Evolutionary conservation across 768 basidiomycete genomes (phyloP), one percentile per base, ranked within the genome.

Genomic region (Tricholoma sp.): DNA sequence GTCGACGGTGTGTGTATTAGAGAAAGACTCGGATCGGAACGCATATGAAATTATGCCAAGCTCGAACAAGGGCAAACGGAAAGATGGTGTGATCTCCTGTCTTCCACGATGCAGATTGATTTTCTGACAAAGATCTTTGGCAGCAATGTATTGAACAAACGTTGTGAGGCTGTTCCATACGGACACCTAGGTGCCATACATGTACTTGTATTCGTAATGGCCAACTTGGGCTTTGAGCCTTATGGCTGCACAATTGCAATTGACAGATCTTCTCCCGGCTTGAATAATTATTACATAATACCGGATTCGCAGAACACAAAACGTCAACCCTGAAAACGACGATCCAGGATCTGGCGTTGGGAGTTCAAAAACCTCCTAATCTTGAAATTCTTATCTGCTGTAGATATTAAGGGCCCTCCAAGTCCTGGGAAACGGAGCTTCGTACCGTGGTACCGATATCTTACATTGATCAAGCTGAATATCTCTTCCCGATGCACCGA

Each of bases 11-110:
- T 63, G 67, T 10, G 59, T 69, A 47, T 59, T 66, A 10, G 67
- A 70, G 14, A 60, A 65, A 31, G 66, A 69, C 2, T 41, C 68
- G 18, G 71, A 75, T 35, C 66, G 67, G 19, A 84, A 84, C 63
- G 80, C 80, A 0, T 84, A 84, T 59, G 83, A 84, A 64, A 71
- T 62, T 27, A 69, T 67, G 60, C 73, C 67, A 47, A 69, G 52
- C 24, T 62, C 64, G 61, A 74, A 66, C 54, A 72, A 72, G 50
- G 71, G 71, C 55, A 75, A 78, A 56, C 69, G 71, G 34, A 73
- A 72, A 65, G 64, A 71, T 64, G 55, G 69, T 65, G 50, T 59
- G 65, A 67, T 27, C 63, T 61, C 22, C 50, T 24, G 9, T 27
- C 31, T 37, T 37, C 52, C 52, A 31, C 7, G 19, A 7, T 34